Evolutionary conservation across 345 rosid genomes (phyloP).

Genomic region (Mallotus nudiflorus): DNA sequence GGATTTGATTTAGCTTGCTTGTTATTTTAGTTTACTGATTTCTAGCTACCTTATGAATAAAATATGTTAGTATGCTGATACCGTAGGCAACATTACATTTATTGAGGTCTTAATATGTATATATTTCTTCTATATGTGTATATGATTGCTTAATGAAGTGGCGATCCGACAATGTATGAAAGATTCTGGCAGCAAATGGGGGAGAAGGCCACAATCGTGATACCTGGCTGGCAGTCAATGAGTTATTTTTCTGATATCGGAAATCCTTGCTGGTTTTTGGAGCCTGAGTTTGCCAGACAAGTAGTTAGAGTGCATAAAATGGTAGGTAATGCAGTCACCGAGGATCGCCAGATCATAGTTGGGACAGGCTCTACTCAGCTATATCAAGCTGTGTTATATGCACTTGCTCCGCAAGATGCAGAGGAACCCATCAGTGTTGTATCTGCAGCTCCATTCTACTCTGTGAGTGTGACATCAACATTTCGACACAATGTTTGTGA

Average conservation of each 20-base stretch:
- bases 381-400: conserved; percentile 79
- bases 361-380: conserved; percentile 96
- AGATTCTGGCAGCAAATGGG: conserved; percentile 69
- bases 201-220: conserved; percentile 64
- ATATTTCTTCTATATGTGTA: not conserved
- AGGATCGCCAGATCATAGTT: conserved; percentile 63
- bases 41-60: not conserved
- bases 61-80: not conserved
- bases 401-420: conserved; percentile 58
- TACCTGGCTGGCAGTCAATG: conserved; percentile 82
- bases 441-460: conserved; percentile 78
- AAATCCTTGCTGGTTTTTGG: conserved; percentile 87
- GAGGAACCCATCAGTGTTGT: conserved; percentile 68
- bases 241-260: conserved; percentile 78
- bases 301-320: conserved; percentile 60
- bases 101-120: conserved; percentile 5
- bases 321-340: conserved; percentile 83
- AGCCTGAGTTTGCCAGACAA: conserved; percentile 65
- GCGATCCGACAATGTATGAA: conserved; percentile 92
- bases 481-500: not conserved
- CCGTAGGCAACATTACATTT: not conserved
- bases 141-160: conserved; percentile 47
- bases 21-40: not conserved
- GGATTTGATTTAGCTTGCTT: not conserved
- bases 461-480: conserved; percentile 45